phyloP scores from a whole-genome alignment of 2,329 filamentous ascomycete genomes.

The Chrysosphaeria jannelii region DNA sequence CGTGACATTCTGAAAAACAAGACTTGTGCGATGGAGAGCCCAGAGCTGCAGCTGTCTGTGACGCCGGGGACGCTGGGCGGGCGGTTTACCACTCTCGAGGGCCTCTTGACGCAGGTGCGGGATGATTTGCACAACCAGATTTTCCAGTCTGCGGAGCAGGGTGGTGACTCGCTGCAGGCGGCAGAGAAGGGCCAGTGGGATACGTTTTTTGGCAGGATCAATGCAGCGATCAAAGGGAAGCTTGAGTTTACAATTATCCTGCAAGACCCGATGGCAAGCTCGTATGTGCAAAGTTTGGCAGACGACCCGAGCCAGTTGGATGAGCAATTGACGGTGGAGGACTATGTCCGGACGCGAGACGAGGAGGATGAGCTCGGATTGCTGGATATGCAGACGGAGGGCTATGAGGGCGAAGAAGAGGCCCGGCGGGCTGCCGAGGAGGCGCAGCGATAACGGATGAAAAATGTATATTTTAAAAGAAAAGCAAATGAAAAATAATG shows the following conservation, averaged over 20 bases:
- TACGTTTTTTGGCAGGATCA: conserved; percentile 48
- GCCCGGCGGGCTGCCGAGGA: no score
- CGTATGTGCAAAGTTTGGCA: conserved; percentile 73
- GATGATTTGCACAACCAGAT: conserved; percentile 72
- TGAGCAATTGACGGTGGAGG: conserved; percentile 49
- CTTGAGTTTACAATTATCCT: conserved; percentile 58
- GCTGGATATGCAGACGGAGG: conserved; percentile 75
- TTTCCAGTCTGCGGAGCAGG: conserved; percentile 44
- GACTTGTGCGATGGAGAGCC: conserved; percentile 61
- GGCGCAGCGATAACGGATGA: no score
- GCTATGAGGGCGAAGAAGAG: conserved; percentile 32
- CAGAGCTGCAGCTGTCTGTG: conserved; percentile 62
- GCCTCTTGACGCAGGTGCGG: conserved; percentile 70
- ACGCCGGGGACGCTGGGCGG: conserved; percentile 86
- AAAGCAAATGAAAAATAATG: background rate
- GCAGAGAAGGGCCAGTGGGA: conserved; percentile 45
- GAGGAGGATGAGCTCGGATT: conserved; percentile 85
- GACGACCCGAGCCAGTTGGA: conserved; percentile 40
- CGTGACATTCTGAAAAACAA: conserved; percentile 93
- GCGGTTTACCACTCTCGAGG: conserved; percentile 89
- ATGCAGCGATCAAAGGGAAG: conserved; percentile 50
- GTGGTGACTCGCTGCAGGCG: conserved; percentile 45
- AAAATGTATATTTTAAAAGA: background rate
- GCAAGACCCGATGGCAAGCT: conserved; percentile 67
- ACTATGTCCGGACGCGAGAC: conserved; percentile 65